Base-by-base conservation (phyloP, 805 yeast genomes). In the Scheffersomyces spartinae region DNA sequence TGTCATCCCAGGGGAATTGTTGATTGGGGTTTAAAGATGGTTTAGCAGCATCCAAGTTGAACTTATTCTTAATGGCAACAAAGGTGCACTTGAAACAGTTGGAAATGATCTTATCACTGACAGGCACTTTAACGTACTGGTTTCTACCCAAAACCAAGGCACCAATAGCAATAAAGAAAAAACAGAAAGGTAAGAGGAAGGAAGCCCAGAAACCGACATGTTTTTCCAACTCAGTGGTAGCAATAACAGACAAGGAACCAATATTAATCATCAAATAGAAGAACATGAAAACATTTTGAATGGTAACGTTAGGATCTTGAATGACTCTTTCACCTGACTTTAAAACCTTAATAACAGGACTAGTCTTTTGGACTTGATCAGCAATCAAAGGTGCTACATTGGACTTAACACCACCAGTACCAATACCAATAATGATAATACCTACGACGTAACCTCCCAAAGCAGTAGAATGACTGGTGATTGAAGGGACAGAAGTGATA, bases 401-500 rank as follows among this genome's bases (percentile, higher is more conserved):
- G 20, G 85, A 64, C 48, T 81, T 81, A 45, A 81, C 81, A 39
- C 84, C 77, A 43, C 91, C 91, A 17, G 91, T 75, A 20, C 84
- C 88, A 20, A 77, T 39, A 38, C 88, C 88, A 40, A 81, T 69
- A 27, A 72, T 49, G 31, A 72, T 51, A 51, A 73, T 65, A 17
- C 71, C 64, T 22, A 61, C 57, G 26, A 68, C 45, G 31, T 72
- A 70, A 21, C 88, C 86, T 34, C 74, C 84, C 28, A 72, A 47
- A 16, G 81, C 71, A 15, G 72, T 67, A 13, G 58, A 55, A 23
- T 50, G 50, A 14, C 49, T 47, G 18, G 68, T 55, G 21, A 75
- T 61, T 10, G 65, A 55, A 14, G 85, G 86, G 27, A 79, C 50
- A 6, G 86, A 74, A 16, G 91, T 79, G 31, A 74, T 58, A 44